Evolutionary conservation across 2,329 filamentous ascomycete species (phyloP).

Genomic region (Annulohypoxylon truncatum): DNA sequence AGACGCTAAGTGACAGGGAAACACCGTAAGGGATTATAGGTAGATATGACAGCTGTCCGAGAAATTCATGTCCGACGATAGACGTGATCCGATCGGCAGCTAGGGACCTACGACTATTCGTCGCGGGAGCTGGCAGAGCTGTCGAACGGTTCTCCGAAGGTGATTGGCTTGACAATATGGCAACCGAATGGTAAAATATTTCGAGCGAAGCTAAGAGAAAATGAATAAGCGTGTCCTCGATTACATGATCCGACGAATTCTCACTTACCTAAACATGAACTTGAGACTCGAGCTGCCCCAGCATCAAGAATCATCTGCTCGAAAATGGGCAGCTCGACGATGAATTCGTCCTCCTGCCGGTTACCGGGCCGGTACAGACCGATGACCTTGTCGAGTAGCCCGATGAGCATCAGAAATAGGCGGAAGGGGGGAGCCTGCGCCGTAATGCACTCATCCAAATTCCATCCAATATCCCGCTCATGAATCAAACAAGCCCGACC

Average conservation of each 20-base stretch:
- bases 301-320: conserved; percentile 68
- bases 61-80: conserved; percentile 63
- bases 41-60: conserved; percentile 59
- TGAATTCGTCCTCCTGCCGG: conserved; percentile 59
- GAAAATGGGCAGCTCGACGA: conserved; percentile 66
- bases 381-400: conserved; percentile 69
- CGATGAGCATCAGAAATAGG: conserved; percentile 65
- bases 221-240: conserved; percentile 37
- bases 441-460: conserved; percentile 62
- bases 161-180: conserved; percentile 70
- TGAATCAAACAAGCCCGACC: conserved; percentile 70
- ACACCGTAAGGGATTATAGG: conserved; percentile 72
- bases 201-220: conserved; percentile 67
- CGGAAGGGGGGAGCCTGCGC: conserved; percentile 66
- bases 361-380: conserved; percentile 68
- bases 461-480: conserved; percentile 68
- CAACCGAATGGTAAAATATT: conserved; percentile 72
- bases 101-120: conserved; percentile 67
- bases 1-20: conserved; percentile 69
- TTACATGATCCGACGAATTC: conserved; percentile 27
- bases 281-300: conserved; percentile 62
- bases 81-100: conserved; percentile 68
- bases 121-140: conserved; percentile 59
- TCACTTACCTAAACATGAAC: conserved; percentile 63
- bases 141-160: conserved; percentile 55